A percentile compares a stretch with the other conserved stretches of the same genome.
phyloP scores from a whole-genome alignment of 2,329 filamentous ascomycete genomes.

The Amphichorda felina region DNA sequence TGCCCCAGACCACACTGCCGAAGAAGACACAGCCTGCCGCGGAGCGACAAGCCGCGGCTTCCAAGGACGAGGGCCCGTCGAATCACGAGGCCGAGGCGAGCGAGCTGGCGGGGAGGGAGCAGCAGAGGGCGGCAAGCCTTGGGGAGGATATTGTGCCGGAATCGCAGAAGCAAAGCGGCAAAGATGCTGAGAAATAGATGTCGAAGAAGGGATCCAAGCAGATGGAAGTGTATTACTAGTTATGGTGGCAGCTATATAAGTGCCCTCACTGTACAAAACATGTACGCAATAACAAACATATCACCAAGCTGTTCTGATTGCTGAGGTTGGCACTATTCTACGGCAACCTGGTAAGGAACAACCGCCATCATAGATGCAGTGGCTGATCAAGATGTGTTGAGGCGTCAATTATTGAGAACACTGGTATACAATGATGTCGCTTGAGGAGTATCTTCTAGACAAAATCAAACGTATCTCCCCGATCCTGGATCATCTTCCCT shows the following conservation, averaged over 20 bases:
- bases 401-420: not conserved
- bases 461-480: slow-evolving; percentile 91
- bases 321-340: not conserved
- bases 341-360: not conserved
- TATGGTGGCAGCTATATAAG: not conserved
- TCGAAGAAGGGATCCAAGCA: slow-evolving; percentile 1
- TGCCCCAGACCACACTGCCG: not conserved
- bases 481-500: slow-evolving; percentile 72
- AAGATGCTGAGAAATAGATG: slow-evolving; percentile 9
- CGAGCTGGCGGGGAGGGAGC: slow-evolving; percentile 13
- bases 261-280: not conserved
- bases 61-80: not conserved
- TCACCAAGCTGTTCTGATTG: not conserved
- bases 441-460: slow-evolving; percentile 37
- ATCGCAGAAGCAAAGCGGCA: slow-evolving; percentile 9
- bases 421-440: not conserved
- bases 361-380: not conserved
- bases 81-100: slow-evolving; percentile 7
- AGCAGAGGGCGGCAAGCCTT: slow-evolving; percentile 14
- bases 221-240: slow-evolving; percentile 1
- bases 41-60: too few species aligned
- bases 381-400: not conserved
- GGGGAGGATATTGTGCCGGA: slow-evolving; percentile 14
- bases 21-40: not conserved
- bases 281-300: not conserved